Percentiles rank a stretch among this genome's conserved stretches.
Evolutionary conservation across 2,329 filamentous ascomycete genomes (phyloP).

Genomic region (Talaromyces amestolkiae): DNA sequence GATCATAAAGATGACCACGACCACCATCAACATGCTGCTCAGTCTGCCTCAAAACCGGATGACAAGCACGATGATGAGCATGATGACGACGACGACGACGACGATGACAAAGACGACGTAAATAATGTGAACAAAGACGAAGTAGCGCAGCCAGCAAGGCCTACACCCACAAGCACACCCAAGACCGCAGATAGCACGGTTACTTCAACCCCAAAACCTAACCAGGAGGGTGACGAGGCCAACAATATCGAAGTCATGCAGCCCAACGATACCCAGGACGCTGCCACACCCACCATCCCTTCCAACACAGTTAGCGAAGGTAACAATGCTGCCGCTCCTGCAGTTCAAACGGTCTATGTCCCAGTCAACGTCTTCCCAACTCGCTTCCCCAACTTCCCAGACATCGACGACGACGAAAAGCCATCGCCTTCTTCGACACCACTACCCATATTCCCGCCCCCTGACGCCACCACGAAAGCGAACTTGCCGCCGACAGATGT

Average conservation of each 20-base stretch:
- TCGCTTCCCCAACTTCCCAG: neutral
- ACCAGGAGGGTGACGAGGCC: neutral
- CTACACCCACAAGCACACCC: neutral
- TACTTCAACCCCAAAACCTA: neutral
- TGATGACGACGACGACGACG: neutral
- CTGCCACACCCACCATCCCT: neutral
- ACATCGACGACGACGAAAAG: neutral
- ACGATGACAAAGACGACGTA: neutral
- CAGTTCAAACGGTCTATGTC: slow-evolving; percentile 7
- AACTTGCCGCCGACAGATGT: neutral
- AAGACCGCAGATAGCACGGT: neutral
- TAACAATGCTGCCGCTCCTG: neutral
- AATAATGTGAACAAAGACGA: neutral
- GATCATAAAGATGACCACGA: neutral
- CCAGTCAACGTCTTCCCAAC: slow-evolving; percentile 8
- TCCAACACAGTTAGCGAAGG: neutral
- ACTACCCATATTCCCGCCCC: slow-evolving; percentile 3
- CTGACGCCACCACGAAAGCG: neutral
- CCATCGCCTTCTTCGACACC: neutral
- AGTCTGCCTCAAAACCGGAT: neutral
- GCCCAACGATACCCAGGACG: neutral
- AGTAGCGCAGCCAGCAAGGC: neutral
- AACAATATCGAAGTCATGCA: neutral
- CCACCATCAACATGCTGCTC: neutral
- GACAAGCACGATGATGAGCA: slow-evolving; percentile 5